Conservation (phyloP, 2,329 filamentous ascomycete genomes). For the Teratosphaeria destructans region DNA sequence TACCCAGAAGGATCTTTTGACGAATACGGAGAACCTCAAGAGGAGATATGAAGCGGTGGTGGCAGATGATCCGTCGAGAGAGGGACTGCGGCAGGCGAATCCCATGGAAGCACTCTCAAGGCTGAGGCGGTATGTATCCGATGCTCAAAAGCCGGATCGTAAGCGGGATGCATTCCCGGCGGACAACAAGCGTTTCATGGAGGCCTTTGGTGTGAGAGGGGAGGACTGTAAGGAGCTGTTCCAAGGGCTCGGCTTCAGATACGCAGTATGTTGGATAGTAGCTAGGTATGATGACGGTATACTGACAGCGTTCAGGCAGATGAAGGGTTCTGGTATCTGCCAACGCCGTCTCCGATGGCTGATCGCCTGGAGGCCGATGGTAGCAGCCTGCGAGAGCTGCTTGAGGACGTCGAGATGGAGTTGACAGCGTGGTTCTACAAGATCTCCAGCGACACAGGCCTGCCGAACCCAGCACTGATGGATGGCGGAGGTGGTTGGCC, state of each 20-base stretch:
- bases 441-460: slow-evolving; percentile 14
- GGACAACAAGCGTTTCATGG: slow-evolving; percentile 53
- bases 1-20: slow-evolving; percentile 42
- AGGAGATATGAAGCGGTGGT: slow-evolving; percentile 45
- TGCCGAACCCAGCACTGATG: slow-evolving; percentile 14
- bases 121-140: slow-evolving; percentile 49
- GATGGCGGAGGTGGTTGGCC: slow-evolving; percentile 18
- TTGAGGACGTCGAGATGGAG: slow-evolving; percentile 53
- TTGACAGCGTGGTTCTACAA: slow-evolving; percentile 43
- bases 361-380: slow-evolving; percentile 15
- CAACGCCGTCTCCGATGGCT: slow-evolving; percentile 12
- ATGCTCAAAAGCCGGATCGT: slow-evolving; percentile 43
- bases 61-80: slow-evolving; percentile 42
- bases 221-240: slow-evolving; percentile 50
- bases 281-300: background rate
- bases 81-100: slow-evolving; percentile 41
- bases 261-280: slow-evolving; percentile 3
- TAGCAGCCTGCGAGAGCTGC: slow-evolving; percentile 27
- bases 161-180: slow-evolving; percentile 46
- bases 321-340: slow-evolving; percentile 19
- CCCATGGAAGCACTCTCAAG: slow-evolving; percentile 47
- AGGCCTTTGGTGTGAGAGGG: slow-evolving; percentile 43
- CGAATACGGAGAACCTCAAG: slow-evolving; percentile 42
- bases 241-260: slow-evolving; percentile 47
- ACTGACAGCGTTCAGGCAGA: slow-evolving; percentile 6